Percentiles rank a stretch among this genome's conserved stretches.
phyloP scores from a whole-genome alignment of 2,329 filamentous ascomycete genomes.

The Calonectria pseudoturangicola region DNA sequence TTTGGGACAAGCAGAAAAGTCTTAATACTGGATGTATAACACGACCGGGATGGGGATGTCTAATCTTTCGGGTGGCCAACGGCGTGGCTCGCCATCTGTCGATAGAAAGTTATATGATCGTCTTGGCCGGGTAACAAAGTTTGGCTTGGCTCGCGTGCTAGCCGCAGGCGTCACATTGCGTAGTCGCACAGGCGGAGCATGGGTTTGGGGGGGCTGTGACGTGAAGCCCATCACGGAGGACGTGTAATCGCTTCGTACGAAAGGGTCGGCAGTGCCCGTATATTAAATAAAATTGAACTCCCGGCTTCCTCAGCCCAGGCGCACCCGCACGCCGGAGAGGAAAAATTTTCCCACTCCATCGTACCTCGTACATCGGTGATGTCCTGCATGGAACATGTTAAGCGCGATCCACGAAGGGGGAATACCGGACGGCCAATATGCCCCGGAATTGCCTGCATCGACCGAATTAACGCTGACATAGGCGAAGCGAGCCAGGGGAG shows the following conservation, averaged over 20 bases:
- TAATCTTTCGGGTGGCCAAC: not conserved
- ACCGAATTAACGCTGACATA: not conserved
- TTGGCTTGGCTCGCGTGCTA: conserved; percentile 7
- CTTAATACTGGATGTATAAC: not conserved
- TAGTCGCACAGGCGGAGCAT: not conserved
- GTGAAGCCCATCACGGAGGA: not conserved
- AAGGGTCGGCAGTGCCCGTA: not conserved
- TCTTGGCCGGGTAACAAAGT: not conserved
- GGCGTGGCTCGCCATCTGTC: conserved; percentile 7
- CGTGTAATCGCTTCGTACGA: not conserved
- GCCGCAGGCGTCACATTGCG: conserved; percentile 16
- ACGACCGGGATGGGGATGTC: not conserved
- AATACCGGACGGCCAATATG: not conserved
- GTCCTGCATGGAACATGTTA: conserved; percentile 17
- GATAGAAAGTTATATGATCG: conserved; percentile 3
- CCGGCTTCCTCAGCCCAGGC: not conserved
- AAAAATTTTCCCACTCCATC: conserved; percentile 12
- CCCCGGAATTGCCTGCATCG: conserved; percentile 11
- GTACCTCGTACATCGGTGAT: conserved; percentile 24
- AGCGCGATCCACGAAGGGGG: conserved; percentile 15
- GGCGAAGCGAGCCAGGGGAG: conserved; percentile 21
- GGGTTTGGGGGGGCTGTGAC: not conserved
- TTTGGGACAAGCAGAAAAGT: not conserved
- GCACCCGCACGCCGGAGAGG: not conserved
- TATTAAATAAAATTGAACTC: conserved; percentile 1